These are phyloP conservation scores for Backusella parvicylindrica DNA, from an alignment of 192 early-diverging fungal species.

Conservation along the genomic window DNA sequence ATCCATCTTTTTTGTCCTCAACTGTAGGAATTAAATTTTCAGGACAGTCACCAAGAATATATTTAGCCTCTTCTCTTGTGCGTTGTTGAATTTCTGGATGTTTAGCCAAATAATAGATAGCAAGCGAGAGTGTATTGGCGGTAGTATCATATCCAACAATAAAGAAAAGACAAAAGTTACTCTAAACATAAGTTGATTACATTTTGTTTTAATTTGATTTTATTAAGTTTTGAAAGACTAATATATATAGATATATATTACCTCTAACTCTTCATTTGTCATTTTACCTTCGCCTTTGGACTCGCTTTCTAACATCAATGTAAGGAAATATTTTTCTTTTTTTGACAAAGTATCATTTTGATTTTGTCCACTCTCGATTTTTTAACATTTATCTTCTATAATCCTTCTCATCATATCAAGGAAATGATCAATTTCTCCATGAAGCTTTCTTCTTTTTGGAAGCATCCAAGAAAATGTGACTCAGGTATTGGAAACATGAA, in stretches of 20 bases:
- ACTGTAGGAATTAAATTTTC: background rate
- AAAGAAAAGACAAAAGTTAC: constrained; percentile 42
- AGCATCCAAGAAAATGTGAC: constrained; percentile 9
- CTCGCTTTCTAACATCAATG: constrained; percentile 26
- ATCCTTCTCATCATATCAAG: constrained; percentile 1
- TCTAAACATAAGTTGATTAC: background rate
- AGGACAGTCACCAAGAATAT: constrained; percentile 4
- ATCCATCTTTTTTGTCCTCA: constrained; percentile 2
- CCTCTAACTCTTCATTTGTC: background rate
- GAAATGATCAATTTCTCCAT: constrained; percentile 10
- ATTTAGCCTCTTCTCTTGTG: constrained; percentile 12
- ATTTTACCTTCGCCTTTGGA: background rate
- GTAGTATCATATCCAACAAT: constrained; percentile 43
- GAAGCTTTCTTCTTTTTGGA: constrained; percentile 4
- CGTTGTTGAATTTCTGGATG: constrained; percentile 22
- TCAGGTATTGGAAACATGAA: constrained; percentile 20
- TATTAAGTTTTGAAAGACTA: background rate
- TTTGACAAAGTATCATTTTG: background rate
- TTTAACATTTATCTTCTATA: constrained; percentile 9
- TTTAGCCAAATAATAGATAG: constrained; percentile 45
- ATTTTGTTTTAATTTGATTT: background rate
- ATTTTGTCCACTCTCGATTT: background rate
- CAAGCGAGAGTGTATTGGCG: constrained; percentile 23
- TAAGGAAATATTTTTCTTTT: constrained; percentile 27
- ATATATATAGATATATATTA: background rate